Conservation (phyloP, 805 yeast genomes). For the Saturnispora gosingensis region DNA sequence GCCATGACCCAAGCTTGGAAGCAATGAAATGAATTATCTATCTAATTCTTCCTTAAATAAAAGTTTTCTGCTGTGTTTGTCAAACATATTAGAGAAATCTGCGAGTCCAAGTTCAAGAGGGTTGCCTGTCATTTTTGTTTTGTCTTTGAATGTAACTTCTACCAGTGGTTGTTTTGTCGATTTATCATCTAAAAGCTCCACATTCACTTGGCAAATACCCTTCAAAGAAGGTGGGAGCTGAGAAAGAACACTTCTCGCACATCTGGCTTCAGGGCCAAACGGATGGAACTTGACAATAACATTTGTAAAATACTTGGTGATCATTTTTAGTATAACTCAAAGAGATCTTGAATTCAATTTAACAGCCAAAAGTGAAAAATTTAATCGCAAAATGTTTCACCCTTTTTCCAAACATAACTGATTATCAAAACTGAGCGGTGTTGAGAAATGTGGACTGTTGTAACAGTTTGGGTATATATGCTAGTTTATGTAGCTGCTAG, state of each 20-base stretch:
- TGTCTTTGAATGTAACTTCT: slow-evolving; percentile 75
- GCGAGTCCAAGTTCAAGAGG: slow-evolving; percentile 47
- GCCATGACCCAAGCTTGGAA: background rate
- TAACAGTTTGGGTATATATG: background rate
- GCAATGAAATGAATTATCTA: slow-evolving; percentile 11
- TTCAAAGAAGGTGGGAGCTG: slow-evolving; percentile 72
- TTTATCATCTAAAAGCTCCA: slow-evolving; percentile 45
- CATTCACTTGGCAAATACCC: slow-evolving; percentile 50
- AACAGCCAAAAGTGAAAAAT: background rate
- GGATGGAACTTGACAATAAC: slow-evolving; percentile 77
- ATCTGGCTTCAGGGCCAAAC: slow-evolving; percentile 59
- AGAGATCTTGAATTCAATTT: background rate
- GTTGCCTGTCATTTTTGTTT: slow-evolving; percentile 56
- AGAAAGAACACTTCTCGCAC: slow-evolving; percentile 71
- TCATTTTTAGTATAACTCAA: slow-evolving; percentile 38
- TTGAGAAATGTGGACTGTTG: background rate
- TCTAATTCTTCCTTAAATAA: slow-evolving; percentile 63
- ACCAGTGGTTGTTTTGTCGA: slow-evolving; percentile 49
- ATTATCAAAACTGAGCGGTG: background rate
- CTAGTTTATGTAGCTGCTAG: background rate
- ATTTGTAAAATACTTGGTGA: slow-evolving; percentile 79
- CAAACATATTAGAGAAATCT: slow-evolving; percentile 61
- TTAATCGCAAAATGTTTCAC: background rate
- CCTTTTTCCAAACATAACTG: background rate
- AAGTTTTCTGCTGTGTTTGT: slow-evolving; percentile 73